These are phyloP conservation scores for Cladosporium sp. DNA, from an alignment of 2,329 filamentous ascomycete genomes.

Conservation along the genomic window DNA sequence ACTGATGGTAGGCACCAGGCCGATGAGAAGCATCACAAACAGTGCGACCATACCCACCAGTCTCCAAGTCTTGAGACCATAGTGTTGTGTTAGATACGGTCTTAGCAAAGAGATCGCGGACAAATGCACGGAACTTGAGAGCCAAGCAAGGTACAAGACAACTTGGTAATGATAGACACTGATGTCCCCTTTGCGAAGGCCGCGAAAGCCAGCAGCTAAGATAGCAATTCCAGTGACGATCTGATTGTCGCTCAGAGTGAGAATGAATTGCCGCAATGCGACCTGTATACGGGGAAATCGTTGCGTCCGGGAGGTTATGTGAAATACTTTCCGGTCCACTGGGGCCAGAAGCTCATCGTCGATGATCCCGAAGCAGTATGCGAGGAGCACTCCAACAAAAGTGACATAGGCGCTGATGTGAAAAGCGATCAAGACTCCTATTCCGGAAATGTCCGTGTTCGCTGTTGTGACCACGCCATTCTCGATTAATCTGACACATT, in stretches of 20 bases:
- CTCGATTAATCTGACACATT: not conserved
- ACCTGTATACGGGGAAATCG: not conserved
- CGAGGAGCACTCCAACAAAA: constrained; percentile 15
- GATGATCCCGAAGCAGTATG: constrained; percentile 18
- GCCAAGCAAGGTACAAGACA: constrained; percentile 28
- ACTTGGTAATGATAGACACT: constrained; percentile 27
- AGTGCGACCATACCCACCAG: constrained; percentile 20
- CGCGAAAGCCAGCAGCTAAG: constrained; percentile 22
- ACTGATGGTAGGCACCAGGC: constrained; percentile 20
- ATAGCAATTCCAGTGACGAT: constrained; percentile 17
- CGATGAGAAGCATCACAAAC: constrained; percentile 22
- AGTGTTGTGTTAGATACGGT: constrained; percentile 15
- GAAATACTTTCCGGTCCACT: constrained; percentile 13
- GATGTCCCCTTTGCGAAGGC: constrained; percentile 18
- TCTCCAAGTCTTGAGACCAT: constrained; percentile 19
- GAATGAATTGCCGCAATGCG: constrained; percentile 4
- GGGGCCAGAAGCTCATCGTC: constrained; percentile 18
- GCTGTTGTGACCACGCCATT: constrained; percentile 8
- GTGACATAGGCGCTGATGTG: constrained; percentile 21
- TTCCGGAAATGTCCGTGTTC: constrained; percentile 22
- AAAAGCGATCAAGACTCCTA: constrained; percentile 22
- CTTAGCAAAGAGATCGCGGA: constrained; percentile 21
- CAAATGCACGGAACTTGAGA: constrained; percentile 27
- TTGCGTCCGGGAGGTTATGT: constrained; percentile 13
- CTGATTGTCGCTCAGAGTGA: constrained; percentile 9